phyloP scores from a whole-genome alignment of 805 yeast genomes.

The Starmerella floris region DNA sequence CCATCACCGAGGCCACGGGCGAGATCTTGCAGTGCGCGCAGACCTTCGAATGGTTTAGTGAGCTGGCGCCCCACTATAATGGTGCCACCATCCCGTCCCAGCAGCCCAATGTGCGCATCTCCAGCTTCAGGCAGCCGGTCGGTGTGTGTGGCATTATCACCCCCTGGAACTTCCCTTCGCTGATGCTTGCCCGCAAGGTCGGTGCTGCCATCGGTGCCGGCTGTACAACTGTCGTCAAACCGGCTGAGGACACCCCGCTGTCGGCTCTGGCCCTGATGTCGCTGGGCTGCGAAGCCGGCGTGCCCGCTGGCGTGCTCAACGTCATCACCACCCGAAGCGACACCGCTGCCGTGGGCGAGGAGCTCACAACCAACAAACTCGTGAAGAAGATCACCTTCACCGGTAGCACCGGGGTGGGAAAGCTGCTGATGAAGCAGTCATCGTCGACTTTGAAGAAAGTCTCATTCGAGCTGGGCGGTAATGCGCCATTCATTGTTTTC shows the following conservation, averaged over 20 bases:
- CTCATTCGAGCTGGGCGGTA: slow-evolving; percentile 67
- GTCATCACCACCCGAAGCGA: slow-evolving; percentile 36
- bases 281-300: slow-evolving; percentile 52
- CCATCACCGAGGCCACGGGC: slow-evolving; percentile 56
- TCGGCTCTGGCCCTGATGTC: slow-evolving; percentile 55
- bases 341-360: slow-evolving; percentile 36
- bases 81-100: slow-evolving; percentile 57
- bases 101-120: slow-evolving; percentile 35
- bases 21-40: slow-evolving; percentile 56
- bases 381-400: slow-evolving; percentile 62
- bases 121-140: slow-evolving; percentile 57
- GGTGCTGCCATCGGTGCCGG: slow-evolving; percentile 75
- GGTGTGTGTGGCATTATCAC: slow-evolving; percentile 71
- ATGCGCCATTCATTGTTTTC: slow-evolving; percentile 65
- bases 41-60: slow-evolving; percentile 83
- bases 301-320: slow-evolving; percentile 58
- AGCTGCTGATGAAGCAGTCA: slow-evolving; percentile 48
- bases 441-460: slow-evolving; percentile 51
- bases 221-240: slow-evolving; percentile 63
- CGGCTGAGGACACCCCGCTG: slow-evolving; percentile 64
- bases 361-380: slow-evolving; percentile 42
- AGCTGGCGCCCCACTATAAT: slow-evolving; percentile 50
- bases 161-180: slow-evolving; percentile 77
- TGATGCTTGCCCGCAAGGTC: slow-evolving; percentile 61
- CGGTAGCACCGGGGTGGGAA: slow-evolving; percentile 66